A percentile compares a stretch with the other conserved stretches of the same genome.
Evolutionary conservation across 139 green algal species (phyloP).

Genomic region (Helicosporidium sp.): DNA sequence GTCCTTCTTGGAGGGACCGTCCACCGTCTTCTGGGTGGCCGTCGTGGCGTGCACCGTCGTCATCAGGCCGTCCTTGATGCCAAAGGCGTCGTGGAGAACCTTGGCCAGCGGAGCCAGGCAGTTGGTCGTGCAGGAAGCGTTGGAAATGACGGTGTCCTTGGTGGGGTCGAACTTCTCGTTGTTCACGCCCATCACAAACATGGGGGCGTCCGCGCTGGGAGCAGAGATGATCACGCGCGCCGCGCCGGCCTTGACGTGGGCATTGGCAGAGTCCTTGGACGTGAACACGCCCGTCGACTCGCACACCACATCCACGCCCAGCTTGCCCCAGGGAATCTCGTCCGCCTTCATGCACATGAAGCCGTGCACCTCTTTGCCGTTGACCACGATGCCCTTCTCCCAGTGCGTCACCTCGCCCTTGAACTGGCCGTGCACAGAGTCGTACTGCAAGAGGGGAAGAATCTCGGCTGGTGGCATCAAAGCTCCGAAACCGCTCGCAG

Average conservation of each 20-base stretch:
- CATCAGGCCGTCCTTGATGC: constrained; percentile 77
- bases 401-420: constrained; percentile 24
- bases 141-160: constrained; percentile 57
- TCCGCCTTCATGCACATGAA: constrained; percentile 46
- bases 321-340: constrained; percentile 61
- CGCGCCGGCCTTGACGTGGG: constrained; percentile 65
- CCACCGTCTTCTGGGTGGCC: constrained; percentile 92
- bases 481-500: too few relatives aligned
- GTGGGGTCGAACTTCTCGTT: constrained; percentile 59
- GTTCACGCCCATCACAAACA: constrained; percentile 94
- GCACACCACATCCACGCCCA: constrained; percentile 62
- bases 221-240: constrained; percentile 88
- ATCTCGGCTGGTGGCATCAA: too few relatives aligned
- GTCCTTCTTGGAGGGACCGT: constrained; percentile 89
- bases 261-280: constrained; percentile 48
- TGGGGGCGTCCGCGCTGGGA: constrained; percentile 71
- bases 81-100: constrained; percentile 69
- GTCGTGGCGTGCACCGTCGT: constrained; percentile 85
- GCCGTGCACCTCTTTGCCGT: constrained; percentile 42
- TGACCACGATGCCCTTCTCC: constrained; percentile 37
- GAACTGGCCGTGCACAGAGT: constrained; percentile 58
- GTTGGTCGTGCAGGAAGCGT: constrained; percentile 93
- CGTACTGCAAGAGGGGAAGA: constrained; percentile 80
- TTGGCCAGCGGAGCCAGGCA: constrained; percentile 88
- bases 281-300: constrained; percentile 91